phyloP scores from a whole-genome alignment of 768 basidiomycete genomes.

The Austroboletus eburneus region DNA sequence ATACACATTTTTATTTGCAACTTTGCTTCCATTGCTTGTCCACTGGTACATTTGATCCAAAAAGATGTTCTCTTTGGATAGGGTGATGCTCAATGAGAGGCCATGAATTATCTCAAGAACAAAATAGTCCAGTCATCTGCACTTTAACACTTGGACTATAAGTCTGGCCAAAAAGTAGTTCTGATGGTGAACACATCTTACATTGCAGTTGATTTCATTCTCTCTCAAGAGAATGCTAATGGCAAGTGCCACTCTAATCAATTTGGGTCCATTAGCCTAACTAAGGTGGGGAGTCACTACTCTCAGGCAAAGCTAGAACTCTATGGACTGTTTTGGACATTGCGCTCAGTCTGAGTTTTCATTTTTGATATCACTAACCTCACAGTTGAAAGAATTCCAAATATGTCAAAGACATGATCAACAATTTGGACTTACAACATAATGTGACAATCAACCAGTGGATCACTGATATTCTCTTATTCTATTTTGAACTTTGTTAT shows the following conservation, averaged over 20 bases:
- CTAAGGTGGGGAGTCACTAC: constrained; percentile 14
- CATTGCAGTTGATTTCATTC: constrained; percentile 34
- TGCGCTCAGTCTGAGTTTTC: not conserved
- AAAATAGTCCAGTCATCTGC: constrained; percentile 8
- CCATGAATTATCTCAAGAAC: too few relatives aligned
- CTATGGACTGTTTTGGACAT: not conserved
- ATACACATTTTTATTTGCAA: constrained; percentile 28
- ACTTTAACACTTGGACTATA: not conserved
- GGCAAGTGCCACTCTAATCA: constrained; percentile 20
- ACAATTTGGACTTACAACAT: too few relatives aligned
- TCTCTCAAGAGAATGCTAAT: constrained; percentile 7
- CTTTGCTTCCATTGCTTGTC: too few relatives aligned
- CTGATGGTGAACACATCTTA: constrained; percentile 25
- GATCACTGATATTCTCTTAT: too few relatives aligned
- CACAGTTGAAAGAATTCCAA: too few relatives aligned
- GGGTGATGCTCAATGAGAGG: constrained; percentile 4
- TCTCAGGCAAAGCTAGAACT: constrained; percentile 29
- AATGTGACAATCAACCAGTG: too few relatives aligned
- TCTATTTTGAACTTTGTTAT: too few relatives aligned
- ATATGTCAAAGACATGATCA: too few relatives aligned
- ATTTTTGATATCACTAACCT: too few relatives aligned
- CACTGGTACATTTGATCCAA: constrained; percentile 21
- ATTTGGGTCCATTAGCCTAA: constrained; percentile 39
- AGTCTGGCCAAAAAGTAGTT: not conserved
- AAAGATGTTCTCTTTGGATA: constrained; percentile 26